These are phyloP conservation scores for Gaeumannomyces sp. DNA, from an alignment of 2,329 filamentous ascomycete species.

Conservation along the genomic window DNA sequence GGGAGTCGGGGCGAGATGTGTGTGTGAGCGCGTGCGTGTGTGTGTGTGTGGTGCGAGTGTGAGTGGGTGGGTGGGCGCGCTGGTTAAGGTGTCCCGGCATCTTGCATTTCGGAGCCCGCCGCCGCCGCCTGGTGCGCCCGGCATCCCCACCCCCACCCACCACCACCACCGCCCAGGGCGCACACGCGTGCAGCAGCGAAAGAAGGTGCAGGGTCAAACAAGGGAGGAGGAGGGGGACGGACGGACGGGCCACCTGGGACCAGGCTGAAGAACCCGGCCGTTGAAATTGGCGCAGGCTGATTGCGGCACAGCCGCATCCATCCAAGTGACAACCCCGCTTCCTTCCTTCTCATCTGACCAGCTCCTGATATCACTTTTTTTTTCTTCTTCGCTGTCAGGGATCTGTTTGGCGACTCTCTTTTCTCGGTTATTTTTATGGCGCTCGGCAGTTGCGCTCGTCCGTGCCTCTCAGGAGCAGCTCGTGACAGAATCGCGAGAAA, in stretches of 20 bases:
- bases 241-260: background rate
- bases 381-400: background rate
- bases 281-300: background rate
- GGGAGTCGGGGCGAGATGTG: background rate
- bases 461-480: background rate
- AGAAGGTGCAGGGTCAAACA: no score
- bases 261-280: background rate
- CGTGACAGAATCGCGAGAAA: background rate
- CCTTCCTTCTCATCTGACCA: background rate
- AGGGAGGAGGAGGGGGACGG: no score
- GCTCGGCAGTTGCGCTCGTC: background rate
- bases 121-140: background rate
- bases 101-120: slow-evolving; percentile 2
- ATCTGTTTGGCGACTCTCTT: background rate
- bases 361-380: background rate
- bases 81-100: slow-evolving; percentile 4
- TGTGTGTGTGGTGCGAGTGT: background rate
- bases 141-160: background rate
- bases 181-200: no score
- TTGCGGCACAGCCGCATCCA: background rate
- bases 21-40: background rate
- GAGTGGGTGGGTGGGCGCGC: background rate
- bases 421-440: background rate
- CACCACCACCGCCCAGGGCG: no score
- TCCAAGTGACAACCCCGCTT: background rate